Conservation (phyloP, 495 filamentous ascomycete species). For the Aspergillus hancockii region DNA sequence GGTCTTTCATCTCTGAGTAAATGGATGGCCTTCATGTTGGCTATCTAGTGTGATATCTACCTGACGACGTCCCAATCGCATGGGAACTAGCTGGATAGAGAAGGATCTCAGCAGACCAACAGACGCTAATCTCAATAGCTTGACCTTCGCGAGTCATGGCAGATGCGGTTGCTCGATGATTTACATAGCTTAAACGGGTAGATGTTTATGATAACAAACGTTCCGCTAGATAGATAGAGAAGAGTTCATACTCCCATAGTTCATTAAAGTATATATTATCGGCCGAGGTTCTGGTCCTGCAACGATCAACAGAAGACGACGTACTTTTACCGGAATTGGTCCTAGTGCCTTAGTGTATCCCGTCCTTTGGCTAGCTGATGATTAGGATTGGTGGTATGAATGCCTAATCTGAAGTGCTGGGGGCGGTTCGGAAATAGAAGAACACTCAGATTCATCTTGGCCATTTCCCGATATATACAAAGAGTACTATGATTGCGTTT, state of each 20-base stretch:
- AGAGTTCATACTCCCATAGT: not conserved
- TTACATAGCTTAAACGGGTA: not conserved
- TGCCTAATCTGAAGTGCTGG: slow-evolving; percentile 12
- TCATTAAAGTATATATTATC: not conserved
- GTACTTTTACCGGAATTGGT: not conserved
- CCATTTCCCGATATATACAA: no score
- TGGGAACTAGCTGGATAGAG: not conserved
- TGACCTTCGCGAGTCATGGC: not conserved
- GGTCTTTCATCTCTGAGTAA: not conserved
- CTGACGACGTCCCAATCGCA: not conserved
- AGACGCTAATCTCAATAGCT: not conserved
- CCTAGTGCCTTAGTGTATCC: not conserved
- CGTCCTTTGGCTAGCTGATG: not conserved
- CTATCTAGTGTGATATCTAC: not conserved
- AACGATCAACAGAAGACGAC: not conserved
- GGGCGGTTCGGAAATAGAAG: slow-evolving; percentile 1
- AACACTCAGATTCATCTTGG: not conserved
- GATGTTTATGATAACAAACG: not conserved
- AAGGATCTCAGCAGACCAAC: not conserved
- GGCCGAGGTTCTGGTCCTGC: not conserved
- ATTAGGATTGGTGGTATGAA: slow-evolving; percentile 16
- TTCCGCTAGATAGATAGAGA: no score
- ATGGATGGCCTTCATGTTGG: not conserved
- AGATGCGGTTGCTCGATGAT: not conserved
- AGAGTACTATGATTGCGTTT: no score